Evolutionary conservation across 2,329 filamentous ascomycete genomes (phyloP), one percentile per base, ranked within the genome.

Genomic region (Calonectria montana): DNA sequence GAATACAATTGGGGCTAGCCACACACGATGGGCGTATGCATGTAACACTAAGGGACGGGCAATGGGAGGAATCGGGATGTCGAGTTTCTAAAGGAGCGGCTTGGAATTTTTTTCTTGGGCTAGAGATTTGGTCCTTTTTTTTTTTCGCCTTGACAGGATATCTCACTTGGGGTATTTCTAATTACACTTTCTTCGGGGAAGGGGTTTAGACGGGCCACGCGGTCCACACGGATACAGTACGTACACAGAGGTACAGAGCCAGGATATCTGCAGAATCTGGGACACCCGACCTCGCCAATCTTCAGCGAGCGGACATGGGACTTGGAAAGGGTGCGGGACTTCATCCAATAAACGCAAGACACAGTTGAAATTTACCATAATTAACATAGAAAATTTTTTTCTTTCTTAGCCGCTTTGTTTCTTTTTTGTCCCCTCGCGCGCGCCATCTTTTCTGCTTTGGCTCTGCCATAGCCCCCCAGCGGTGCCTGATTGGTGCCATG

Each of bases 1-100:
- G 57, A 69, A 63, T 63, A 61, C 67, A 57, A 70, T 75, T 71
- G 62, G 62, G 64, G 71, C 66, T 57, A 65, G 70, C 55, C 41
- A 50, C 55, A 66, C 39, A 67, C 31, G 61, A 77, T 72, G 68
- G 62, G 59, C 48, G 39, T 41, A 65, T 68, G 67, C 67, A 76
- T 78, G 70, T 73, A 78, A 75, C 47, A 77, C 70, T 64, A 75
- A 62, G 70, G 63, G 48, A 74, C 27, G 41, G 65, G 50, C 29
- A 31, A 71, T 69, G 67, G 59, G 67, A 71, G 57, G 53, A 53
- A 43, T 72, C 48, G 65, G 50, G 35, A 45, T 65, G 67, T 31
- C 41, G 67, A 37, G n/a, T 67, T 69, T 63, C 67, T 48, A 71
- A 65, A 48, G 65, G 70, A 71, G 53, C 7, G 21, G 63, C 39